Evolutionary conservation across 2,329 filamentous ascomycete species (phyloP).

Genomic region (Monosporascus ibericus): DNA sequence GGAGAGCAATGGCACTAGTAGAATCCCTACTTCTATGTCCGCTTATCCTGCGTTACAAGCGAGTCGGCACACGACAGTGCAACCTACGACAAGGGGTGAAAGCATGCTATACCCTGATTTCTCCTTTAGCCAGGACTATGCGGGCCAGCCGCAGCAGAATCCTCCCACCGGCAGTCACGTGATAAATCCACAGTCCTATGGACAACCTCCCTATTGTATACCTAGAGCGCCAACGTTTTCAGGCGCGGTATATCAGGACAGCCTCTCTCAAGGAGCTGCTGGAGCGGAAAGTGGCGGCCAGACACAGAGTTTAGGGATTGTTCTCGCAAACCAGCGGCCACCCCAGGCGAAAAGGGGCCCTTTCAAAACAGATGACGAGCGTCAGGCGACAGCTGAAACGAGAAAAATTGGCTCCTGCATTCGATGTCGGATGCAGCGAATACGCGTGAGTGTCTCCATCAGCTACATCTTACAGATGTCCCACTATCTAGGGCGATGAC

Average conservation of each 20-base stretch:
- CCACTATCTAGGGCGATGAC: background rate
- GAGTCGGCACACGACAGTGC: constrained; percentile 19
- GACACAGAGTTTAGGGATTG: constrained; percentile 24
- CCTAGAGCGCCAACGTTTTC: constrained; percentile 2
- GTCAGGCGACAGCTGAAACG: constrained; percentile 50
- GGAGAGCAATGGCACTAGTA: constrained; percentile 20
- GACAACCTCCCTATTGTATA: constrained; percentile 7
- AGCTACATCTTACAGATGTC: background rate
- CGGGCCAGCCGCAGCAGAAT: constrained; percentile 15
- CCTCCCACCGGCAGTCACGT: constrained; percentile 15
- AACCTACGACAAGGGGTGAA: constrained; percentile 28
- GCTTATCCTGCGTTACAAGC: constrained; percentile 33
- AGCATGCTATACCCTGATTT: constrained; percentile 34
- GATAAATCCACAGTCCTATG: constrained; percentile 12
- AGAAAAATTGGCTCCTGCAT: constrained; percentile 54
- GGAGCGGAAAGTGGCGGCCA: constrained; percentile 10
- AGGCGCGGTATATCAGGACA: background rate
- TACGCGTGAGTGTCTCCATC: constrained; percentile 41
- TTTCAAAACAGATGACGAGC: constrained; percentile 45
- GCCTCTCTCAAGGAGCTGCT: constrained; percentile 12
- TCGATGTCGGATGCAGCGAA: constrained; percentile 56
- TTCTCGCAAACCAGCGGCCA: constrained; percentile 29
- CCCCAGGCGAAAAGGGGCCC: constrained; percentile 41
- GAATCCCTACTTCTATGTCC: constrained; percentile 25
- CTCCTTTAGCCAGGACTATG: constrained; percentile 19